Conservation (phyloP, 2,329 filamentous ascomycete species). For the Aspergillus piperis region DNA sequence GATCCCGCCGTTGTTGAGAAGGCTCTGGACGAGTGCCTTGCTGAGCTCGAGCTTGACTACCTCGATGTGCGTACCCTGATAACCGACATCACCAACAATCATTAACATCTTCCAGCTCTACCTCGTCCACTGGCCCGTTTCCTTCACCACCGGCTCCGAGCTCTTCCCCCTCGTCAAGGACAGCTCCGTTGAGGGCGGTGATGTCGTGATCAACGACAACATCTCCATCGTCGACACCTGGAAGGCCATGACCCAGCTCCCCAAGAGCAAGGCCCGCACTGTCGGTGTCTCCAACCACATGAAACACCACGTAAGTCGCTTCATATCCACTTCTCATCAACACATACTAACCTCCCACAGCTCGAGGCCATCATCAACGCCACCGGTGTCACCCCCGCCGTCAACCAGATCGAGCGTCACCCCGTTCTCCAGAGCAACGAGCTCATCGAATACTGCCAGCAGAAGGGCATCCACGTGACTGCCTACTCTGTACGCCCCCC, state of each 20-base stretch:
- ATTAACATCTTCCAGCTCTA: slow-evolving; percentile 30
- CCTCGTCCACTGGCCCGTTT: slow-evolving; percentile 51
- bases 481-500: slow-evolving; percentile 58
- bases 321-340: neutral
- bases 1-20: slow-evolving; percentile 53
- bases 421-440: slow-evolving; percentile 65
- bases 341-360: slow-evolving; percentile 16
- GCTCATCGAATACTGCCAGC: slow-evolving; percentile 58
- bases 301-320: slow-evolving; percentile 34
- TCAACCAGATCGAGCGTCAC: slow-evolving; percentile 71
- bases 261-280: slow-evolving; percentile 44
- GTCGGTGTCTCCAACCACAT: slow-evolving; percentile 48
- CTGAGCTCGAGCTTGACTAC: slow-evolving; percentile 56
- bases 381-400: slow-evolving; percentile 59
- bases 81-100: slow-evolving; percentile 4
- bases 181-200: slow-evolving; percentile 40
- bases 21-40: slow-evolving; percentile 52
- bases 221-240: slow-evolving; percentile 47
- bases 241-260: slow-evolving; percentile 48
- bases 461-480: slow-evolving; percentile 61
- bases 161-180: slow-evolving; percentile 50
- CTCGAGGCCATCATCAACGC: slow-evolving; percentile 59
- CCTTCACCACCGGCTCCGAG: slow-evolving; percentile 40
- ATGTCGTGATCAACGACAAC: slow-evolving; percentile 48
- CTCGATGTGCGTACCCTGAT: slow-evolving; percentile 51